These are phyloP conservation scores for Phytophthora pini DNA, from an alignment of 352 stramenopile species.

Conservation along the genomic window DNA sequence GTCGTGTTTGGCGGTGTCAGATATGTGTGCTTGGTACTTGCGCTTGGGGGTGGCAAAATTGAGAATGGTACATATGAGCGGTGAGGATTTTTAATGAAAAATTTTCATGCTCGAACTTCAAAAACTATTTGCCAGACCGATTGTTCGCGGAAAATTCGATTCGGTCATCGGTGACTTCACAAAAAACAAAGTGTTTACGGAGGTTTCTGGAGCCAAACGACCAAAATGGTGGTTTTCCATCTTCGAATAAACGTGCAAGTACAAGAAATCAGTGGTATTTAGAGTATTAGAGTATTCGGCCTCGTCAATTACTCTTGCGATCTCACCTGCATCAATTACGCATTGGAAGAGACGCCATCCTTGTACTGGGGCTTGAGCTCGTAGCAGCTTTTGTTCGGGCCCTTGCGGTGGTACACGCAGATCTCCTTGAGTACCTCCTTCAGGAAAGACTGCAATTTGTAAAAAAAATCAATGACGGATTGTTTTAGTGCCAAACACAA, in stretches of 20 bases:
- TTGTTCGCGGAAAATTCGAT: slow-evolving; percentile 27
- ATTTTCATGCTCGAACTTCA: too few species aligned
- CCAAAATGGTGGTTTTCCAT: too few species aligned
- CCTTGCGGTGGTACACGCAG: slow-evolving; percentile 89
- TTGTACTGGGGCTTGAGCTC: slow-evolving; percentile 91
- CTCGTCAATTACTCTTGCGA: background rate
- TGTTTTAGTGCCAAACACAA: background rate
- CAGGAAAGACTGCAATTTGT: slow-evolving; percentile 68
- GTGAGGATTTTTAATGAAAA: background rate
- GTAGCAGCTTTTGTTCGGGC: slow-evolving; percentile 91
- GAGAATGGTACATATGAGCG: slow-evolving; percentile 1
- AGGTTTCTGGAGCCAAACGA: too few species aligned
- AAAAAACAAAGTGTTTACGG: background rate
- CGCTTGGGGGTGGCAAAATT: background rate
- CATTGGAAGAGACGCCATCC: slow-evolving; percentile 56
- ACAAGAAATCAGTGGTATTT: background rate
- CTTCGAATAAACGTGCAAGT: background rate
- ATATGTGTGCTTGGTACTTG: slow-evolving; percentile 6
- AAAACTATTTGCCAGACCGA: background rate
- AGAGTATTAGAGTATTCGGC: background rate
- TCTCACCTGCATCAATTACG: slow-evolving; percentile 20
- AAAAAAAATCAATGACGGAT: background rate
- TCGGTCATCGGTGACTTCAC: background rate
- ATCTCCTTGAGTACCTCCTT: slow-evolving; percentile 92
- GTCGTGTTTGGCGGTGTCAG: slow-evolving; percentile 37